A percentile compares a stretch with the other conserved stretches of the same genome.
phyloP scores from a whole-genome alignment of 208 protist genomes.

The Leishmania turanica region DNA sequence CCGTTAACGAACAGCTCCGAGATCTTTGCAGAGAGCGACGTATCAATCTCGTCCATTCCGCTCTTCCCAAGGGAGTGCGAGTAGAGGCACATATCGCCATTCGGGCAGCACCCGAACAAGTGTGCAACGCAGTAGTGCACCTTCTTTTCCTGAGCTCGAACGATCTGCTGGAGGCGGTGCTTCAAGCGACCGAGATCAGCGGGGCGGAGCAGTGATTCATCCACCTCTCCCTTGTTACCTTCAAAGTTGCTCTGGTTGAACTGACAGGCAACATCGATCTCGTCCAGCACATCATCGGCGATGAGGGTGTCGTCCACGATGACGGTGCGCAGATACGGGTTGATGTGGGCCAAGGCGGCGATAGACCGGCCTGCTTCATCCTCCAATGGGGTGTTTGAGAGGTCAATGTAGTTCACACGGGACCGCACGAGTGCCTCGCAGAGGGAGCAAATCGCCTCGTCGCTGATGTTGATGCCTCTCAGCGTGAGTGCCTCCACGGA shows the following conservation, averaged over 20 bases:
- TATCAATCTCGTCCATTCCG: conserved; percentile 33
- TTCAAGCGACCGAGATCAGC: conserved; percentile 61
- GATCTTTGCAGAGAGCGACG: conserved; percentile 68
- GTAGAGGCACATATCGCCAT: conserved; percentile 78
- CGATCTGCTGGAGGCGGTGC: conserved; percentile 71
- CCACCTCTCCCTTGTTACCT: conserved; percentile 48
- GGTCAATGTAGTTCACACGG: conserved; percentile 82
- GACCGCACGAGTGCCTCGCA: conserved; percentile 80
- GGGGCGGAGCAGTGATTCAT: conserved; percentile 47
- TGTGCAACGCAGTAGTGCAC: conserved; percentile 77
- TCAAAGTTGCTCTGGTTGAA: conserved; percentile 92
- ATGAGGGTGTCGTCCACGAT: conserved; percentile 89
- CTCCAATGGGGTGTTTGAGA: conserved; percentile 84
- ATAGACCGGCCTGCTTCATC: conserved; percentile 83
- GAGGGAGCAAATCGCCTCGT: conserved; percentile 77
- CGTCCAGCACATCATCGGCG: conserved; percentile 82
- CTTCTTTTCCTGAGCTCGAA: conserved; percentile 50
- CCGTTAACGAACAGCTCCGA: conserved; percentile 67
- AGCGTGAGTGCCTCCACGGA: conserved; percentile 86
- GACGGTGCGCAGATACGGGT: conserved; percentile 86
- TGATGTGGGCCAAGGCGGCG: conserved; percentile 81
- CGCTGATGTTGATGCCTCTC: conserved; percentile 80
- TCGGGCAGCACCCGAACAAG: conserved; percentile 77
- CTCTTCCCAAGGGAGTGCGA: conserved; percentile 65
- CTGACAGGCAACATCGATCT: conserved; percentile 91